Evolutionary conservation across 116 monocot genomes (phyloP).

Genomic region (Zostera marina): DNA sequence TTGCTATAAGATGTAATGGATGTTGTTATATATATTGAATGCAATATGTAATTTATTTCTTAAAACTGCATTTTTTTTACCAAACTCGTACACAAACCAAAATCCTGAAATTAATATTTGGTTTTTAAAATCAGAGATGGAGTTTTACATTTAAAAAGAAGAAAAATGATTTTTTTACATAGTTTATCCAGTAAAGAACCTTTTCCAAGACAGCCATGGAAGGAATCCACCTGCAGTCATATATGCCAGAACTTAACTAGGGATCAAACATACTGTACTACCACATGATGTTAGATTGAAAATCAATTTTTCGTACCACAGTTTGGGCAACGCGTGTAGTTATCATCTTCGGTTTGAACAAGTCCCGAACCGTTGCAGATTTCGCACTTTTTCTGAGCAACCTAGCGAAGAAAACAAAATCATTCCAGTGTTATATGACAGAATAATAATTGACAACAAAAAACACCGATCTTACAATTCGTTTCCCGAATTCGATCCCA

Average conservation of each 20-base stretch:
- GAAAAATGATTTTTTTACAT: too few species aligned
- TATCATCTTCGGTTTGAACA: slow-evolving; percentile 17
- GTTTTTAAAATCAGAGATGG: too few species aligned
- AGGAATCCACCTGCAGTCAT: slow-evolving; percentile 65
- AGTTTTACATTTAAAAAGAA: too few species aligned
- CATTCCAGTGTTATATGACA: neutral
- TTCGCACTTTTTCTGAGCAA: slow-evolving; percentile 53
- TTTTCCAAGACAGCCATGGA: slow-evolving; percentile 92
- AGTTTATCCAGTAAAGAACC: slow-evolving; percentile 77
- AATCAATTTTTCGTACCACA: slow-evolving; percentile 35
- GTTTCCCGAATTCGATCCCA: slow-evolving; percentile 71
- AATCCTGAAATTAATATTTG: too few species aligned
- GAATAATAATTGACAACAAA: neutral
- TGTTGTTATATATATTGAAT: too few species aligned
- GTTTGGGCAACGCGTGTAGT: slow-evolving; percentile 48
- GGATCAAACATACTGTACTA: too few species aligned
- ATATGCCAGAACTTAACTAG: slow-evolving; percentile 4
- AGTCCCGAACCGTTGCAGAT: slow-evolving; percentile 71
- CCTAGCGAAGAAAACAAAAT: slow-evolving; percentile 10
- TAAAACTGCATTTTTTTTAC: too few species aligned
- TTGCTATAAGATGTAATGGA: too few species aligned
- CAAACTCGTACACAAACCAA: too few species aligned
- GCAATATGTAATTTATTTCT: too few species aligned
- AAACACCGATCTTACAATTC: slow-evolving; percentile 45
- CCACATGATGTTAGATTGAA: neutral